A percentile compares a stretch with the other conserved stretches of the same genome.
phyloP scores from a whole-genome alignment of 306 rosid species.

The Inga oerstediana region DNA sequence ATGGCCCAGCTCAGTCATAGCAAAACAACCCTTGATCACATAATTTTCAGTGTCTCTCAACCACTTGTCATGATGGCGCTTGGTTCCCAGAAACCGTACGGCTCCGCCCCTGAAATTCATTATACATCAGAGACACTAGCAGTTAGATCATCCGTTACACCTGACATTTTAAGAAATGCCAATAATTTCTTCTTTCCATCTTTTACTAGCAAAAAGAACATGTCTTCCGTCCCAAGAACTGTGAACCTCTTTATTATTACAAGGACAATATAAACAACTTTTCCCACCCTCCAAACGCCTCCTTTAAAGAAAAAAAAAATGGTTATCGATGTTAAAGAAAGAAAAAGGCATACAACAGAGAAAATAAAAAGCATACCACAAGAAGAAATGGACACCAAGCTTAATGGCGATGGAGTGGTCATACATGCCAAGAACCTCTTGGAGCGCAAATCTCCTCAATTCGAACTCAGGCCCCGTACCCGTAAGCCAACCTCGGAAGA shows the following conservation, averaged over 20 bases:
- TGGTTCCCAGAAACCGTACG: constrained; percentile 72
- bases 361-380: constrained; percentile 52
- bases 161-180: not conserved
- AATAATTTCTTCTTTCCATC: not conserved
- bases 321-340: not conserved
- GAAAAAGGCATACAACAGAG: not conserved
- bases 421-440: constrained; percentile 63
- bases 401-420: constrained; percentile 85
- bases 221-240: not conserved
- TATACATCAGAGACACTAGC: constrained; percentile 14
- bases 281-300: not conserved
- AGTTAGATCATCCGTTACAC: not conserved
- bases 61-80: constrained; percentile 91
- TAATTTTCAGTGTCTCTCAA: constrained; percentile 71
- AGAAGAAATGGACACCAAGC: constrained; percentile 77
- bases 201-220: not conserved
- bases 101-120: constrained; percentile 88
- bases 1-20: constrained; percentile 96
- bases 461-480: constrained; percentile 51
- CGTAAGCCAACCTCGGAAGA: constrained; percentile 75
- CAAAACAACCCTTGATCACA: constrained; percentile 76
- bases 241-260: not conserved
- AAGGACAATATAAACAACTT: not conserved
- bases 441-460: constrained; percentile 60
- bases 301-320: not conserved